phyloP scores from a whole-genome alignment of 495 filamentous ascomycete genomes.

The Jackrogersella multiformis region DNA sequence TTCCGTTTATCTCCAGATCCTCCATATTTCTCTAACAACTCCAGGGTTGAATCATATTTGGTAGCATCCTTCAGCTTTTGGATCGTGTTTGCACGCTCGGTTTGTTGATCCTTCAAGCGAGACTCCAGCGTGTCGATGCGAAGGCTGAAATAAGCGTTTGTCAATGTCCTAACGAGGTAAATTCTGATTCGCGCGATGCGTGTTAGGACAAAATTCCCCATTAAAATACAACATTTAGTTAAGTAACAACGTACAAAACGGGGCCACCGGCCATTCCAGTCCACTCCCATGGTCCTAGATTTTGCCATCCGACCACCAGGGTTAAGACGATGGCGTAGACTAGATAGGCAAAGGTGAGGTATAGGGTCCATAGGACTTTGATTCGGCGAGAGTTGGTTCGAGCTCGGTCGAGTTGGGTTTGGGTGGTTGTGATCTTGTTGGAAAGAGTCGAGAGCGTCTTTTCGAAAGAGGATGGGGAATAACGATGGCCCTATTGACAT shows the following conservation, averaged over 20 bases:
- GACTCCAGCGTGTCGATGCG: slow-evolving; percentile 73
- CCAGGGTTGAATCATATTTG: slow-evolving; percentile 92
- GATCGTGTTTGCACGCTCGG: slow-evolving; percentile 84
- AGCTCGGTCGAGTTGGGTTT: slow-evolving; percentile 73
- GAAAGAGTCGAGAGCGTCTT: slow-evolving; percentile 84
- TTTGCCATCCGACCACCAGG: slow-evolving; percentile 85
- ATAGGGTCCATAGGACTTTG: slow-evolving; percentile 88
- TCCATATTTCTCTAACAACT: slow-evolving; percentile 94
- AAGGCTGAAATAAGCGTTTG: slow-evolving; percentile 79
- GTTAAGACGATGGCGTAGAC: slow-evolving; percentile 81
- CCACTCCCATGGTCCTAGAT: slow-evolving; percentile 78
- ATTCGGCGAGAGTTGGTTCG: slow-evolving; percentile 77
- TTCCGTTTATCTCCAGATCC: slow-evolving; percentile 63
- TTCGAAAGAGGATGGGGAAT: slow-evolving; percentile 91
- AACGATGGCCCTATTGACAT: slow-evolving; percentile 71
- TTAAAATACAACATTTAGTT: not conserved
- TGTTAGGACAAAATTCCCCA: slow-evolving; percentile 25
- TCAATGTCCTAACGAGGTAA: slow-evolving; percentile 67
- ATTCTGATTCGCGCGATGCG: slow-evolving; percentile 60
- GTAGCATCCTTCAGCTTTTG: slow-evolving; percentile 94
- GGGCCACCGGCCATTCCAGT: slow-evolving; percentile 81
- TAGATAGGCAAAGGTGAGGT: slow-evolving; percentile 88
- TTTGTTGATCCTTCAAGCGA: slow-evolving; percentile 75
- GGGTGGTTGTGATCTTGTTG: slow-evolving; percentile 77
- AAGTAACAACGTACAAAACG: slow-evolving; percentile 65